A percentile compares a stretch with the other conserved stretches of the same genome.
phyloP scores from a whole-genome alignment of 345 rosid species.

The Lenwebbia sp. region DNA sequence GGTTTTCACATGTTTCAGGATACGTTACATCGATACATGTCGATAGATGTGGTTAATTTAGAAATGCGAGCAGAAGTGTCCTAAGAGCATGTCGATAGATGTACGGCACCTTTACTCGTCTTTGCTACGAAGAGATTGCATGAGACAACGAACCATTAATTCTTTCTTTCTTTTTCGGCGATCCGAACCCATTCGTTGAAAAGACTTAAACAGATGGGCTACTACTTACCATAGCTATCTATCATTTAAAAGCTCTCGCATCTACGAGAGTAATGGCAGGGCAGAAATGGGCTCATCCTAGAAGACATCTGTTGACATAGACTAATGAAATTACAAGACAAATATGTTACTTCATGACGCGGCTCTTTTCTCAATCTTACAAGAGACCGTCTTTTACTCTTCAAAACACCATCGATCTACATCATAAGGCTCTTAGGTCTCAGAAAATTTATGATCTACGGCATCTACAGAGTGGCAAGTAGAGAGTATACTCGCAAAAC shows the following conservation, averaged over 20 bases:
- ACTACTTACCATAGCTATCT: not conserved
- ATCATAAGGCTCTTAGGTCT: not conserved
- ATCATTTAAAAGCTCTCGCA: not conserved
- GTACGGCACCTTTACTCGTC: not conserved
- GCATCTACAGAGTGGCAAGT: not conserved
- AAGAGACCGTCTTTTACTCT: not conserved
- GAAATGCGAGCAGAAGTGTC: not conserved
- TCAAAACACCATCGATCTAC: not conserved
- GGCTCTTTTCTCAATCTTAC: not conserved
- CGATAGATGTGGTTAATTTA: not conserved
- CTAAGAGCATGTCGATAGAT: not conserved
- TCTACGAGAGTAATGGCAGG: not conserved
- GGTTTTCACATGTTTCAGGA: not conserved
- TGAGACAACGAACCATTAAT: not conserved
- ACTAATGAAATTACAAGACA: not conserved
- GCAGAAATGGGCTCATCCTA: not conserved
- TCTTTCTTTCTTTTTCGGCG: not conserved
- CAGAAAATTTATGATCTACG: accelerated
- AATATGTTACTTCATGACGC: no score
- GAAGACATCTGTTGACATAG: not conserved
- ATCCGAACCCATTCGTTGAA: not conserved
- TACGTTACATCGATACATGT: not conserved
- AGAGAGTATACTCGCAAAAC: not conserved
- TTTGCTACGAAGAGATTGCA: not conserved
- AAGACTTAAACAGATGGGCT: not conserved